Conservation (phyloP, 495 filamentous ascomycete genomes). For the Neurospora hispaniola region DNA sequence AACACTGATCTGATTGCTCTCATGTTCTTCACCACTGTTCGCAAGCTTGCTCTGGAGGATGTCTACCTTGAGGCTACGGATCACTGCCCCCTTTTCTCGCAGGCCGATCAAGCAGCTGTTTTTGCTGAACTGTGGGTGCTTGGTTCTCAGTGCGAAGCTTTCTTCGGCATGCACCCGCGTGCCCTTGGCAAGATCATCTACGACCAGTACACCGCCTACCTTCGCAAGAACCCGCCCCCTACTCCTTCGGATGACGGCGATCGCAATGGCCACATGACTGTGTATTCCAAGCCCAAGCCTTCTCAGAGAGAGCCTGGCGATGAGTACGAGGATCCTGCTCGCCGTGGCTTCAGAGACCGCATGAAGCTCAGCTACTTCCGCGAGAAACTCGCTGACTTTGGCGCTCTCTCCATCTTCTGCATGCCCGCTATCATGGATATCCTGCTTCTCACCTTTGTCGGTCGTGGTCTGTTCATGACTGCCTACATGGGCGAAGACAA, state of each 20-base stretch:
- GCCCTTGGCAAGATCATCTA: constrained; percentile 17
- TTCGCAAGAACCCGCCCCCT: constrained; percentile 9
- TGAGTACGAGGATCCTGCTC: background rate
- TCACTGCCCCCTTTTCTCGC: constrained; percentile 19
- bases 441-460: constrained; percentile 15
- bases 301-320: background rate
- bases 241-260: background rate
- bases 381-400: constrained; percentile 10
- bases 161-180: constrained; percentile 15
- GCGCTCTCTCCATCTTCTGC: constrained; percentile 20
- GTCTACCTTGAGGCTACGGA: constrained; percentile 20
- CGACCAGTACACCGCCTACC: constrained; percentile 7
- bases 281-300: constrained; percentile 16
- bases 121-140: constrained; percentile 22
- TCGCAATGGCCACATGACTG: constrained; percentile 10
- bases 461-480: constrained; percentile 21
- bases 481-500: constrained; percentile 16
- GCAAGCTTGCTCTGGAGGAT: constrained; percentile 14
- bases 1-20: constrained; percentile 14
- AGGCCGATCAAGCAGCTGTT: constrained; percentile 20
- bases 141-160: constrained; percentile 21
- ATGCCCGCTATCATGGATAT: constrained; percentile 20
- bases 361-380: background rate
- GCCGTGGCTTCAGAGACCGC: background rate
- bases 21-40: constrained; percentile 17